A percentile compares a stretch with the other conserved stretches of the same genome.
Conservation (phyloP, 495 filamentous ascomycete genomes). For the Penicillium herquei region DNA sequence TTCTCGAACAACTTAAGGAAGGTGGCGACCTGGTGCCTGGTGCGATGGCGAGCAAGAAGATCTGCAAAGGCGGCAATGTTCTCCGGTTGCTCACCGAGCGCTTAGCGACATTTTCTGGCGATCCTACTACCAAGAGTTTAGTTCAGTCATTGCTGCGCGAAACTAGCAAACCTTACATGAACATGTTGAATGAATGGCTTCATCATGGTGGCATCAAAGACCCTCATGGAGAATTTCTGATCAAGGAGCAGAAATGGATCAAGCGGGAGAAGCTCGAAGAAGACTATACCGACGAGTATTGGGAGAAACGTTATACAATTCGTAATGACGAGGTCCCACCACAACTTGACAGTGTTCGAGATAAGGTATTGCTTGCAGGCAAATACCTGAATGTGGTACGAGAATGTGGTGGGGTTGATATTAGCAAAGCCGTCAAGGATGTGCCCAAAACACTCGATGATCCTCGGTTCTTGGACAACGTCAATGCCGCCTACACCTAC, state of each 20-base stretch:
- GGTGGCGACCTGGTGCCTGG: constrained; percentile 74
- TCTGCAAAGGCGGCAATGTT: constrained; percentile 92
- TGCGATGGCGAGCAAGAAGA: constrained; percentile 80
- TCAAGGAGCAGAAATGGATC: constrained; percentile 96
- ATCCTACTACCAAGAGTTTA: constrained; percentile 78
- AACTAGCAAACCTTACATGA: constrained; percentile 92
- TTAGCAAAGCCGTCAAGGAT: constrained; percentile 84
- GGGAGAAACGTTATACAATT: constrained; percentile 96
- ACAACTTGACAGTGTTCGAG: constrained; percentile 86
- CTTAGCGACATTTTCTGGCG: constrained; percentile 84
- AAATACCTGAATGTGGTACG: constrained; percentile 98
- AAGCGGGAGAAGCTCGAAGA: constrained; percentile 85
- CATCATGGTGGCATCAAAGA: constrained; percentile 95
- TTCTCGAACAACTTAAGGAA: constrained; percentile 76
- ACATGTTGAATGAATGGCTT: constrained; percentile 97
- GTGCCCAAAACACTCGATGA: constrained; percentile 93
- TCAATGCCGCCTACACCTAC: constrained; percentile 90
- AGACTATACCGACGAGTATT: constrained; percentile 98
- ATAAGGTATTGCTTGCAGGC: constrained; percentile 90
- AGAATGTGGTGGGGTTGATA: constrained; percentile 93
- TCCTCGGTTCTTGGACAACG: constrained; percentile 84
- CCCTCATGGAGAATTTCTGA: constrained; percentile 88
- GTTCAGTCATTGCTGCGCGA: constrained; percentile 80
- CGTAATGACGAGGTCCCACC: constrained; percentile 88
- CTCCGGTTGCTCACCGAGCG: constrained; percentile 80